Percentiles rank a stretch among this genome's conserved stretches.
These are phyloP conservation scores for Pseudogymnoascus sp. DNA, from an alignment of 2,329 filamentous ascomycete genomes.

Conservation along the genomic window DNA sequence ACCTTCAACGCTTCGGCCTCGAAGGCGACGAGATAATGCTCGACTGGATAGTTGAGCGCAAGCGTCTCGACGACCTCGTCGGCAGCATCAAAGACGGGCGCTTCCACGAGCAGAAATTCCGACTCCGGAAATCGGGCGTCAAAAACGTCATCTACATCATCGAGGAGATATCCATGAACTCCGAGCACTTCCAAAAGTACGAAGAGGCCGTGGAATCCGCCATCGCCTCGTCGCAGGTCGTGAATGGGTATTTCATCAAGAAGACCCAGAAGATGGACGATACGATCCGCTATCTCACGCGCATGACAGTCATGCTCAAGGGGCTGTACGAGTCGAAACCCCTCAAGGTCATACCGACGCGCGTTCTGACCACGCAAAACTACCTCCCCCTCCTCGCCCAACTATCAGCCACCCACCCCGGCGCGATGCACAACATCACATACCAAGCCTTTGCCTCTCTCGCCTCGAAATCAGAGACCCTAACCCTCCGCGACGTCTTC, in stretches of 20 bases:
- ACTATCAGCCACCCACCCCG: slow-evolving; percentile 45
- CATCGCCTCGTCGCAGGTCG: slow-evolving; percentile 68
- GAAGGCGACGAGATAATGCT: slow-evolving; percentile 65
- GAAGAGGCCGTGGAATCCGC: slow-evolving; percentile 63
- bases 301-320: slow-evolving; percentile 63
- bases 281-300: slow-evolving; percentile 65
- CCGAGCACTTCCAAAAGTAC: slow-evolving; percentile 46
- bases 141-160: slow-evolving; percentile 72
- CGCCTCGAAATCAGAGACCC: slow-evolving; percentile 65
- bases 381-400: slow-evolving; percentile 58
- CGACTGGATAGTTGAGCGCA: slow-evolving; percentile 75
- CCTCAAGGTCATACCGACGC: slow-evolving; percentile 58
- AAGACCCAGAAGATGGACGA: slow-evolving; percentile 69
- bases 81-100: slow-evolving; percentile 73
- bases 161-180: slow-evolving; percentile 60
- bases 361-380: slow-evolving; percentile 53
- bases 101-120: slow-evolving; percentile 79
- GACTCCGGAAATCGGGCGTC: slow-evolving; percentile 63
- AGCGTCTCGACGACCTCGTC: slow-evolving; percentile 73
- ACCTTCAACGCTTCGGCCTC: slow-evolving; percentile 48
- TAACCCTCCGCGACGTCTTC: slow-evolving; percentile 67
- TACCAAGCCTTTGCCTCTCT: slow-evolving; percentile 66
- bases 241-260: slow-evolving; percentile 74
- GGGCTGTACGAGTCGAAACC: slow-evolving; percentile 52
- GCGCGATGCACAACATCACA: slow-evolving; percentile 51